Percentiles rank a stretch among this genome's conserved stretches.
Conservation (phyloP, 1,284 basidiomycete species). For the Testicularia cyperi region DNA sequence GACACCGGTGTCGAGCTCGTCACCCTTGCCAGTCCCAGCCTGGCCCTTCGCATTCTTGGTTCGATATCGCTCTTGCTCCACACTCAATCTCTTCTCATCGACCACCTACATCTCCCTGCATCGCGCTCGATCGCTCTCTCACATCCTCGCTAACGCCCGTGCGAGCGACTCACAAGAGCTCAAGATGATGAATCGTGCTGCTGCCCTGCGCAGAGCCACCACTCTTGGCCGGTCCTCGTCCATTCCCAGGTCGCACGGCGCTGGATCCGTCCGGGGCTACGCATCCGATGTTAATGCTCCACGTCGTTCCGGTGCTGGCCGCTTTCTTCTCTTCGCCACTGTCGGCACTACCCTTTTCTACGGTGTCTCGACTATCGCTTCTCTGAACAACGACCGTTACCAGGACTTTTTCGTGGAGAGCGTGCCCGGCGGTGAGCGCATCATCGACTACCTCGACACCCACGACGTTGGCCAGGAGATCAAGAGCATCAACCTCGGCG, state of each 20-base stretch:
- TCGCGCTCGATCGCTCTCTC: slow-evolving; percentile 3
- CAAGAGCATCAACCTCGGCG: slow-evolving; percentile 48
- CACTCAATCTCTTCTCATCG: no score
- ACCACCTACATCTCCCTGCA: slow-evolving; percentile 3
- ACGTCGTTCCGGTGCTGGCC: slow-evolving; percentile 21
- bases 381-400: slow-evolving; percentile 52
- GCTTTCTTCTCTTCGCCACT: slow-evolving; percentile 41
- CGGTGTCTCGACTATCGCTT: slow-evolving; percentile 47
- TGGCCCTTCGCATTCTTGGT: no score
- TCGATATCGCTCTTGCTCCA: no score
- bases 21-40: not conserved
- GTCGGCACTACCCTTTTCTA: slow-evolving; percentile 52
- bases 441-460: slow-evolving; percentile 62
- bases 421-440: slow-evolving; percentile 72
- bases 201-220: slow-evolving; percentile 24
- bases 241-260: slow-evolving; percentile 8
- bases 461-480: slow-evolving; percentile 41
- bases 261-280: slow-evolving; percentile 26
- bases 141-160: not conserved
- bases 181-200: slow-evolving; percentile 38
- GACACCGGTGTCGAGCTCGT: not conserved
- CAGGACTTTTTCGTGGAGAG: slow-evolving; percentile 78
- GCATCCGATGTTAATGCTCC: slow-evolving; percentile 22
- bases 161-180: not conserved
- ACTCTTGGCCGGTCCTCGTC: slow-evolving; percentile 17